Evolutionary conservation across 179 eudicot genomes (phyloP).

Genomic region (Silene coronaria): DNA sequence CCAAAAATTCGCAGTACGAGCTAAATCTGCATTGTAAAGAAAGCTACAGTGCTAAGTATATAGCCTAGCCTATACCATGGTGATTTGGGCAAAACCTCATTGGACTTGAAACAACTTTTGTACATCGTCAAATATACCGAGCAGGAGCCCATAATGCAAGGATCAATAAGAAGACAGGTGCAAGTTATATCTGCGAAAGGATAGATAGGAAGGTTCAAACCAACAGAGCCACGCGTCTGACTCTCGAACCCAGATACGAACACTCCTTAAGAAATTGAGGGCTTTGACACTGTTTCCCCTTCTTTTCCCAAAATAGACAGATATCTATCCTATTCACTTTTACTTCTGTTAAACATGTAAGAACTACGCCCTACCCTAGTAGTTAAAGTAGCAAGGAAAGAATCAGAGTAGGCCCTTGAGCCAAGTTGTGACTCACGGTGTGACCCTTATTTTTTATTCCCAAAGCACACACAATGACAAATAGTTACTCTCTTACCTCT

Average conservation of each 20-base stretch:
- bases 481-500: slow-evolving; percentile 2
- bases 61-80: neutral
- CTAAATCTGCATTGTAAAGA: neutral
- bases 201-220: neutral
- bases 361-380: too few species aligned
- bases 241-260: too few species aligned
- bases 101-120: neutral
- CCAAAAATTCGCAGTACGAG: slow-evolving; percentile 5
- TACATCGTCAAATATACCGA: neutral
- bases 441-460: neutral
- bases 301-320: neutral
- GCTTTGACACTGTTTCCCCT: neutral
- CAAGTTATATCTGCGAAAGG: neutral
- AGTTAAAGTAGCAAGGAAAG: too few species aligned
- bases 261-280: too few species aligned
- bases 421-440: neutral
- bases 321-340: too few species aligned
- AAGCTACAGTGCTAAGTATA: neutral
- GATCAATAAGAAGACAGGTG: neutral
- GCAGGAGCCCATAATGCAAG: neutral
- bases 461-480: neutral
- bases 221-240: neutral
- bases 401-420: too few species aligned
- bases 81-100: neutral
- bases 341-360: too few species aligned